Evolutionary conservation across 257 asterid genomes (phyloP).

Genomic region (Prunella vulgaris): DNA sequence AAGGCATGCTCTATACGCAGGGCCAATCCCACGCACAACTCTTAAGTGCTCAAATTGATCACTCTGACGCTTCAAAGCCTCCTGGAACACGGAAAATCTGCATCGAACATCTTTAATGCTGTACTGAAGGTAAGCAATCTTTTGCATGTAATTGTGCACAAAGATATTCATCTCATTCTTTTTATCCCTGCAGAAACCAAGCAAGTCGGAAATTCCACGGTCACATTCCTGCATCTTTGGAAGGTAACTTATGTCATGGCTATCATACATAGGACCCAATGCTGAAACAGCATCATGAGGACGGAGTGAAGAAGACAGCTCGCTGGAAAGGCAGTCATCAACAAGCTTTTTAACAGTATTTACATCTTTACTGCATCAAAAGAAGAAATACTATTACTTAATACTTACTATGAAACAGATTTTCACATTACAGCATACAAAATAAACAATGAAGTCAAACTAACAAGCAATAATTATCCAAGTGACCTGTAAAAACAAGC

Average conservation of each 20-base stretch:
- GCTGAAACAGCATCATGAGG: constrained; percentile 99
- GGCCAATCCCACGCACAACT: constrained; percentile 88
- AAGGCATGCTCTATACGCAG: constrained; percentile 91
- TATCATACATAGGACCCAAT: constrained; percentile 92
- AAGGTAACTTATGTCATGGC: constrained; percentile 72
- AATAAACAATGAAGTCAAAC: neutral
- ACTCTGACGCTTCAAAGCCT: constrained; percentile 82
- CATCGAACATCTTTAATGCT: constrained; percentile 72
- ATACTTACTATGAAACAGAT: constrained; percentile 1
- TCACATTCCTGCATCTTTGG: constrained; percentile 86
- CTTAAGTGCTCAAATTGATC: constrained; percentile 88
- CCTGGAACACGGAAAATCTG: constrained; percentile 90
- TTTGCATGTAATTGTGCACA: constrained; percentile 87
- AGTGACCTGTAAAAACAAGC: too few species aligned
- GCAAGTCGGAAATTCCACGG: constrained; percentile 52
- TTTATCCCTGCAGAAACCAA: constrained; percentile 68
- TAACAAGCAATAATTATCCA: neutral
- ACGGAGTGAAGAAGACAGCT: constrained; percentile 79
- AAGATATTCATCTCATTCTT: constrained; percentile 85
- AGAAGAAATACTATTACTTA: constrained; percentile 11
- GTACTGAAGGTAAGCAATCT: constrained; percentile 82
- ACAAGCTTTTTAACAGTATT: constrained; percentile 90
- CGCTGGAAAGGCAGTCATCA: constrained; percentile 74
- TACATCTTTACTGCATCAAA: constrained; percentile 82
- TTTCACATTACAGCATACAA: neutral